A percentile compares a stretch with the other conserved stretches of the same genome.
These are phyloP conservation scores for Hanseniaspora jakobsenii DNA, from an alignment of 805 yeast species.

Conservation along the genomic window DNA sequence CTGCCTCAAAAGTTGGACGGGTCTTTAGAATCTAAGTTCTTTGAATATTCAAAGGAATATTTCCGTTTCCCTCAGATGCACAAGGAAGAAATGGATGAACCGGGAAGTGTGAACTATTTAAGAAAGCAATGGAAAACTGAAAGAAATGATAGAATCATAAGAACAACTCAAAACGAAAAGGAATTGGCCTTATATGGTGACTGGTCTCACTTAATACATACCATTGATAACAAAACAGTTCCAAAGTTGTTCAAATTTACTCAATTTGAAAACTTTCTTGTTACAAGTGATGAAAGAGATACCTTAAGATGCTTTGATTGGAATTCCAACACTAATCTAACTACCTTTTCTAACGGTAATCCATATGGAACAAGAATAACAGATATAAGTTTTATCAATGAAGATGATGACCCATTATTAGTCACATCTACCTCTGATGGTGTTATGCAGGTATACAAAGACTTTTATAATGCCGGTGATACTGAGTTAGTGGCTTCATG, in stretches of 20 bases:
- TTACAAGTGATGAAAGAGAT: conserved; percentile 74
- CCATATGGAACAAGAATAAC: conserved; percentile 83
- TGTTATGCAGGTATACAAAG: conserved; percentile 72
- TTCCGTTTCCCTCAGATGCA: conserved; percentile 95
- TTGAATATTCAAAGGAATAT: conserved; percentile 71
- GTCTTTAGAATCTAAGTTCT: conserved; percentile 50
- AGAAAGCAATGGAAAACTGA: conserved; percentile 79
- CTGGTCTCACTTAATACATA: conserved; percentile 57
- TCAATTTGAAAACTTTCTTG: conserved; percentile 78
- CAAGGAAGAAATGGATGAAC: conserved; percentile 72
- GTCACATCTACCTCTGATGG: conserved; percentile 91
- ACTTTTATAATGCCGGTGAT: conserved; percentile 46
- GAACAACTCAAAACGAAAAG: conserved; percentile 83
- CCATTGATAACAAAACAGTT: conserved; percentile 62
- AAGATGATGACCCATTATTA: conserved; percentile 78
- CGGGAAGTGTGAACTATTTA: conserved; percentile 78
- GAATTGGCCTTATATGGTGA: conserved; percentile 69
- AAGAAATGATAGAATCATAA: conserved; percentile 75
- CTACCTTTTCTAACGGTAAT: conserved; percentile 63
- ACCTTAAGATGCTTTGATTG: conserved; percentile 82
- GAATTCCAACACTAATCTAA: conserved; percentile 45
- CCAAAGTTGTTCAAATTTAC: conserved; percentile 71
- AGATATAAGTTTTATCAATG: conserved; percentile 75
- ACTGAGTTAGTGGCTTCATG: conserved; percentile 70
- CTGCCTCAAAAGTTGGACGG: conserved; percentile 26